These are phyloP conservation scores for Pythium coloratum DNA, from an alignment of 352 stramenopile species.

Conservation along the genomic window DNA sequence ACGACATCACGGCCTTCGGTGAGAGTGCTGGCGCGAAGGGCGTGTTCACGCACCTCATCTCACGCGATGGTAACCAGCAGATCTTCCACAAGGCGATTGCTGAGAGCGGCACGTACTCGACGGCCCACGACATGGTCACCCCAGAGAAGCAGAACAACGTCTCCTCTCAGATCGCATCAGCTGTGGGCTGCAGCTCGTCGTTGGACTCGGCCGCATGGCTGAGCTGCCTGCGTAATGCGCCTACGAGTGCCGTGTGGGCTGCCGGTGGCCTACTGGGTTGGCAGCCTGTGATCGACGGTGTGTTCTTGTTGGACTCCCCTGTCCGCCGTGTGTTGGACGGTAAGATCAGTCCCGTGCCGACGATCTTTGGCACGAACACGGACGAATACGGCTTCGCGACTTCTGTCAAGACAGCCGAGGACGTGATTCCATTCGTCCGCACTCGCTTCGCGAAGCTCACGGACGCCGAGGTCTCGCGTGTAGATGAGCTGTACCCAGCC, in stretches of 20 bases:
- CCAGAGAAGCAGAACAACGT: neutral
- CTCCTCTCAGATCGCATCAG: neutral
- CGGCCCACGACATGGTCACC: neutral
- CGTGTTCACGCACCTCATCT: no score
- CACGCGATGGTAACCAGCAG: no score
- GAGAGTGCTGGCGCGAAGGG: no score
- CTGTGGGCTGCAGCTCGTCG: slow-evolving; percentile 7
- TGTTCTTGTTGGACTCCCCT: no score
- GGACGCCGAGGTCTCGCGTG: neutral
- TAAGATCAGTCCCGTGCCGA: no score
- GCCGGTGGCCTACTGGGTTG: no score
- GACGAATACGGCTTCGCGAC: slow-evolving; percentile 1
- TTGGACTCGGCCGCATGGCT: neutral
- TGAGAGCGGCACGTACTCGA: no score
- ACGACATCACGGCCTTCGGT: no score
- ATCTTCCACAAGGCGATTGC: no score
- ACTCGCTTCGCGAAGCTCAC: neutral
- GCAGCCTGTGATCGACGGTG: no score
- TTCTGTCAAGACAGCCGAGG: neutral
- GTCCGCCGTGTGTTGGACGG: no score
- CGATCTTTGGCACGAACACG: no score
- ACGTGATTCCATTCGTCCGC: neutral
- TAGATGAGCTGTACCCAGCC: slow-evolving; percentile 12
- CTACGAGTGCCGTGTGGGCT: neutral
- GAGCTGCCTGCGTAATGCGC: slow-evolving; percentile 5